Percentiles rank a stretch among this genome's conserved stretches.
Evolutionary conservation across 352 stramenopile species (phyloP).

Genomic region (Saprolegnia parasitica): DNA sequence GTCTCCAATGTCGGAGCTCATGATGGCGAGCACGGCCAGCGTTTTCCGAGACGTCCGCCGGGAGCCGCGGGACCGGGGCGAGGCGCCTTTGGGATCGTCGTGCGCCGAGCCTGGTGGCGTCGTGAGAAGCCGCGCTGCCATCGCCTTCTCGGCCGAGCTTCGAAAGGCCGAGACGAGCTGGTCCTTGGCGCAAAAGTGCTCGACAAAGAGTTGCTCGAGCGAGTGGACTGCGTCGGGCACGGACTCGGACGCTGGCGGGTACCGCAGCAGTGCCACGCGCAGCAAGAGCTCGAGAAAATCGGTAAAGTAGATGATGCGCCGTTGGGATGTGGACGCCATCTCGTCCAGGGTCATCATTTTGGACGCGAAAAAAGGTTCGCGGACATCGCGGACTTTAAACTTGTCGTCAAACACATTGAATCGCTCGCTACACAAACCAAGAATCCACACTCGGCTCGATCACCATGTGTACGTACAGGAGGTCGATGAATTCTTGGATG

Average conservation of each 20-base stretch:
- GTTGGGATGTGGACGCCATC: constrained; percentile 50
- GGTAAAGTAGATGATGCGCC: constrained; percentile 70
- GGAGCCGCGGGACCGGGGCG: too few relatives aligned
- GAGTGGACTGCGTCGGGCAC: constrained; percentile 46
- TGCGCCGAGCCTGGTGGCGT: too few relatives aligned
- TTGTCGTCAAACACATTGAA: constrained; percentile 63
- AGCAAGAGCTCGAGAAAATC: constrained; percentile 77
- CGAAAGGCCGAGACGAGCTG: constrained; percentile 52
- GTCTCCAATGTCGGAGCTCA: too few relatives aligned
- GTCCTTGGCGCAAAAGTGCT: constrained; percentile 70
- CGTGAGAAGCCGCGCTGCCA: constrained; percentile 28
- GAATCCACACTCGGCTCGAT: too few relatives aligned
- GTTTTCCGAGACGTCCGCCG: too few relatives aligned
- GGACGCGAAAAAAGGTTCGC: constrained; percentile 63
- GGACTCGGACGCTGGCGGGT: constrained; percentile 39
- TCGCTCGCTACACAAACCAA: constrained; percentile 43
- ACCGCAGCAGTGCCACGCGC: constrained; percentile 54
- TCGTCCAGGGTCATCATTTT: constrained; percentile 72
- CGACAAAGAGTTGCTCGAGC: constrained; percentile 54
- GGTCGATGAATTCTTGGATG: constrained; percentile 52
- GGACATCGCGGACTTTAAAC: constrained; percentile 60
- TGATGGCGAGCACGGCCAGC: too few relatives aligned
- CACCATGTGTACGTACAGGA: constrained; percentile 41
- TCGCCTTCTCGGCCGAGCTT: constrained; percentile 48
- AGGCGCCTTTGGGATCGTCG: too few relatives aligned